phyloP scores from a whole-genome alignment of 345 rosid species.

The Melaleuca alternifolia region DNA sequence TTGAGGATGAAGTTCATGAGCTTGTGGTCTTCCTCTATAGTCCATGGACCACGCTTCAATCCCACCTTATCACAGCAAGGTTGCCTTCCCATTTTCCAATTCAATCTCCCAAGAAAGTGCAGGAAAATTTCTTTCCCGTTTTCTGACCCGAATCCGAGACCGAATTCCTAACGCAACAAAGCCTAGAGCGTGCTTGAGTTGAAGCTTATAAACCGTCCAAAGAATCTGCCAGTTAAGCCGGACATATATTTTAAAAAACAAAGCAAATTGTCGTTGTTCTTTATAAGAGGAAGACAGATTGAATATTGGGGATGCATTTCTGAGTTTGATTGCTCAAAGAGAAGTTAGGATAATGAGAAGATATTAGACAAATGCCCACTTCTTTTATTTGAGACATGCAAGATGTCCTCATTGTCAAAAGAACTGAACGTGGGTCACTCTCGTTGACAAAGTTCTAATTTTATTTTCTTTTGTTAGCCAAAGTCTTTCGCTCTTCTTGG shows the following conservation, averaged over 20 bases:
- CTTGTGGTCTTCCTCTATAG: slow-evolving; percentile 89
- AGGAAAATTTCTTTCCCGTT: neutral
- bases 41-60: slow-evolving; percentile 95
- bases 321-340: neutral
- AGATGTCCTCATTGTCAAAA: neutral
- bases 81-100: slow-evolving; percentile 55
- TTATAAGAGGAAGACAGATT: neutral
- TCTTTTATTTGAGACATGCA: slow-evolving; percentile 13
- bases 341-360: neutral
- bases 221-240: neutral
- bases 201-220: neutral
- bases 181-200: neutral
- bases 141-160: neutral
- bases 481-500: slow-evolving; percentile 10
- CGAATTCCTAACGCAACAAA: neutral
- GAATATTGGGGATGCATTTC: neutral
- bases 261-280: neutral
- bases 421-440: slow-evolving; percentile 25
- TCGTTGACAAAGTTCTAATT: slow-evolving; percentile 15
- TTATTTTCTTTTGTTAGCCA: neutral
- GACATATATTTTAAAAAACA: neutral
- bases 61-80: slow-evolving; percentile 97
- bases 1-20: slow-evolving; percentile 75
- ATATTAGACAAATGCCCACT: slow-evolving; percentile 9
- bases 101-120: neutral